Base-by-base conservation (phyloP, 1,284 basidiomycete species). In the Cystobasidium pallidum region DNA sequence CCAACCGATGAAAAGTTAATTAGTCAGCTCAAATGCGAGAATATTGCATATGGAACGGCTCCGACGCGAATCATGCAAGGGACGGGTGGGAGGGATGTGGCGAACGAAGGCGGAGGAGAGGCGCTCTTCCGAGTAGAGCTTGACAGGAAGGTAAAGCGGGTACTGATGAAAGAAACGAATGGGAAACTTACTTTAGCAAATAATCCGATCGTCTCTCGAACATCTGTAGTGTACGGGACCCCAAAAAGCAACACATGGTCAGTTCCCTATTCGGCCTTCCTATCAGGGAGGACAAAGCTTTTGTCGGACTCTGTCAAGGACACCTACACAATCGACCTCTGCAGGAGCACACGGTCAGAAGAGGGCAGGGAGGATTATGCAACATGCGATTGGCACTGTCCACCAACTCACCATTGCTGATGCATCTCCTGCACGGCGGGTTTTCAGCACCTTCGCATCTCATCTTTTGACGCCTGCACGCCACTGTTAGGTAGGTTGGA, bases 391-490 rank as follows among this genome's bases (percentile, higher is more conserved):
- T 13, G 32, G 36, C 4, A 17, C 8, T 30, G 11, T 32, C 10
- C 2, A 39, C n/a, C n/a, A 24, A 11, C 67, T 45, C 28, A 70
- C 67, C 67, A 62, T 70, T 70, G 4, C 30, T 36, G 24, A 71
- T 51, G 64, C 73, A 74, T 43, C 73, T 63, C 43, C 70, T 71
- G 73, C 73, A 74, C n/a, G 73, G 73, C 17, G 73, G 73, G 41
- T 74, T 58, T 21, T 74, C 73, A 26, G 70, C 70, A 47, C 73
- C 73, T 34, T 74, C 73, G 34, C 73, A 74, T 30, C 73, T 65
- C 62, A 66, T 72, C 70, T 72, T 72, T 54, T 66, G 62, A 21
- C 63, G 24, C 30, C 70, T 57, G 43, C 70, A 72, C 21, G 70
- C 70, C 30, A 65, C 62, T 66, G 70, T 32, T 11, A 15, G n/a